These are phyloP conservation scores for Alisma plantagoaquatica DNA, from an alignment of 106 monocot species.

Conservation along the genomic window DNA sequence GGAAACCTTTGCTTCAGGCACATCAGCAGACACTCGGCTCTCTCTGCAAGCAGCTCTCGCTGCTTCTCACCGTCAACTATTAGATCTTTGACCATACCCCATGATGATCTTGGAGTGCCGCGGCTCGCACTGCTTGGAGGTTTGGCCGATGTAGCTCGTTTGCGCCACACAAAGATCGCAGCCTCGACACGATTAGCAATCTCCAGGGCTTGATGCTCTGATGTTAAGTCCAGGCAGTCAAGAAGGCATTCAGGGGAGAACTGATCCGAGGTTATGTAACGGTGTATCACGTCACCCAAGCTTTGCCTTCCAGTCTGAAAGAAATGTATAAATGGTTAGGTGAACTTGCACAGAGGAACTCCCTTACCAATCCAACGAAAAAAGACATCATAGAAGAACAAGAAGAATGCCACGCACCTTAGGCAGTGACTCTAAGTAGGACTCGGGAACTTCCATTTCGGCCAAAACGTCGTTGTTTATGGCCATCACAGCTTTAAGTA, in stretches of 20 bases:
- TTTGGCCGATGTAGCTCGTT: constrained; percentile 20
- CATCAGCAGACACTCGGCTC: constrained; percentile 69
- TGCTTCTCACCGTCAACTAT: constrained; percentile 54
- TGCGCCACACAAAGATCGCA: constrained; percentile 64
- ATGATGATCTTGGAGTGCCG: constrained; percentile 27
- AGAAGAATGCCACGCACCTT: constrained; percentile 28
- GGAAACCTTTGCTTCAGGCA: constrained; percentile 94
- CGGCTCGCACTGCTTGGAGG: constrained; percentile 22
- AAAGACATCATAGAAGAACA: too few relatives aligned
- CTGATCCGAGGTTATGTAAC: constrained; percentile 71
- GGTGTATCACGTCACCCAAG: constrained; percentile 68
- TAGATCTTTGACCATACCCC: constrained; percentile 72
- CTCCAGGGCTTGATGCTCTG: constrained; percentile 83
- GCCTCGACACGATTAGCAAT: constrained; percentile 89
- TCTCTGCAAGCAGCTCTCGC: constrained; percentile 67
- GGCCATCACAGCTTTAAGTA: constrained; percentile 83
- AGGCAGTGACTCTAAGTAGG: constrained; percentile 68
- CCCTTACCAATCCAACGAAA: too few relatives aligned
- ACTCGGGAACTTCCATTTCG: constrained; percentile 80
- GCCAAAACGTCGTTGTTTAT: constrained; percentile 74
- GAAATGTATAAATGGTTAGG: background rate
- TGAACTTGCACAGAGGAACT: too few relatives aligned
- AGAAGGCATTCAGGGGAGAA: constrained; percentile 82
- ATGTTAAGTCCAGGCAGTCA: constrained; percentile 73
- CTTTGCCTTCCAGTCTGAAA: constrained; percentile 66